phyloP scores from a whole-genome alignment of 352 stramenopile genomes.

The Blastocystis sp. region DNA sequence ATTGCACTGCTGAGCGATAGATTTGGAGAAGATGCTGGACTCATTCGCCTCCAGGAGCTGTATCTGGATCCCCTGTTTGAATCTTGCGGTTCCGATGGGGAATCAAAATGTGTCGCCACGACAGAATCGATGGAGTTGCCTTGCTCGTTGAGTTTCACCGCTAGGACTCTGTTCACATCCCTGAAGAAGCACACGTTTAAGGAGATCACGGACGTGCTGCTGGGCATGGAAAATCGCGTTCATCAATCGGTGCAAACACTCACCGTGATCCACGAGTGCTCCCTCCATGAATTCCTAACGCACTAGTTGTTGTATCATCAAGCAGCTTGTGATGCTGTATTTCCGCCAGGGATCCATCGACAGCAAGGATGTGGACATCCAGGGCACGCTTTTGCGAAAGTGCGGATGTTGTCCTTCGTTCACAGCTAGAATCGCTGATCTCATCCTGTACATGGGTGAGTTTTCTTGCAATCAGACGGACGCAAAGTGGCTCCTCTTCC shows the following conservation, averaged over 20 bases:
- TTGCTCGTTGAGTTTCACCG: neutral
- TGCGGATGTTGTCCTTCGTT: neutral
- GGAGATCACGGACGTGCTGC: conserved; percentile 6
- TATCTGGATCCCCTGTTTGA: conserved; percentile 30
- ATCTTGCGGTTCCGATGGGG: neutral
- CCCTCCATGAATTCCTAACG: neutral
- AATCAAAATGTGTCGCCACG: neutral
- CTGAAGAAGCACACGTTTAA: conserved; percentile 11
- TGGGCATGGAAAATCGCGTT: neutral
- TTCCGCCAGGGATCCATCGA: conserved; percentile 23
- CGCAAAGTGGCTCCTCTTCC: conserved; percentile 21
- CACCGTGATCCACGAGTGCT: neutral
- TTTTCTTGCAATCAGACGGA: conserved; percentile 8
- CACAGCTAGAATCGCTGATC: neutral
- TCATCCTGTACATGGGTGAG: neutral
- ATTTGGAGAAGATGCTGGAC: conserved; percentile 19
- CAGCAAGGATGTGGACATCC: neutral
- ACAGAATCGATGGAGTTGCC: neutral
- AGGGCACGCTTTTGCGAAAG: conserved; percentile 21
- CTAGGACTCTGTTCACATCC: conserved; percentile 13
- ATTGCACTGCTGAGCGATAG: neutral
- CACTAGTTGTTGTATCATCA: conserved; percentile 3
- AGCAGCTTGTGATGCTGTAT: conserved; percentile 33
- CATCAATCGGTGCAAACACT: conserved; percentile 1
- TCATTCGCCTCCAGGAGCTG: conserved; percentile 12